Conservation (phyloP, 164 flowering plant species). For the Aristolochia contorta region DNA sequence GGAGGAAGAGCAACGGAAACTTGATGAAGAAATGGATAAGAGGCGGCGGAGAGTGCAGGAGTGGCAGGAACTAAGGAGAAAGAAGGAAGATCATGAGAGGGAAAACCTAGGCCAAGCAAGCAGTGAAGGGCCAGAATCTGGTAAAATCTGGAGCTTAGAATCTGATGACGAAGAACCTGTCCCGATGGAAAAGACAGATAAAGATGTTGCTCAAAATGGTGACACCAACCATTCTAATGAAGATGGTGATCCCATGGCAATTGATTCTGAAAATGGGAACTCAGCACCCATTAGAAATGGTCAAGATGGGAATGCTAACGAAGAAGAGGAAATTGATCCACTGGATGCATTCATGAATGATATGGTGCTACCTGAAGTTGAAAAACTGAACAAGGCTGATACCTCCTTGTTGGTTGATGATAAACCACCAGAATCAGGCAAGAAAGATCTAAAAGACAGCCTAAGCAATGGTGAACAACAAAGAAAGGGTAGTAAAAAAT, state of each 20-base stretch:
- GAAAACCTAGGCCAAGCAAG: slow-evolving; percentile 44
- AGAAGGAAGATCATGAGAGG: slow-evolving; percentile 74
- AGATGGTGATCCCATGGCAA: slow-evolving; percentile 33
- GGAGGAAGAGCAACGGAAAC: slow-evolving; percentile 67
- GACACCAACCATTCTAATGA: slow-evolving; percentile 20
- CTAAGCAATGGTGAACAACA: slow-evolving; percentile 26
- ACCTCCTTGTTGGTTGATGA: slow-evolving; percentile 18
- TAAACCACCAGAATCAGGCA: slow-evolving; percentile 16
- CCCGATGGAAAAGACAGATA: slow-evolving; percentile 23
- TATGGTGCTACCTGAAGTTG: slow-evolving; percentile 91
- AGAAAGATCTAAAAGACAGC: slow-evolving; percentile 23
- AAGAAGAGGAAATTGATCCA: slow-evolving; percentile 87
- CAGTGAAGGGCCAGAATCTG: slow-evolving; percentile 45
- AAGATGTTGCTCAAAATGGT: slow-evolving; percentile 40
- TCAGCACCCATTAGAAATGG: slow-evolving; percentile 13
- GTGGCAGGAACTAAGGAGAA: slow-evolving; percentile 86
- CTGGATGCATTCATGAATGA: slow-evolving; percentile 95
- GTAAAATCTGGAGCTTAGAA: slow-evolving; percentile 89
- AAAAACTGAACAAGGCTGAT: slow-evolving; percentile 36
- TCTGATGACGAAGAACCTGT: slow-evolving; percentile 80
- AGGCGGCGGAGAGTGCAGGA: slow-evolving; percentile 95
- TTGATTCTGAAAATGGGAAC: slow-evolving; percentile 33
- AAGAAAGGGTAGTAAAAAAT: slow-evolving; percentile 32
- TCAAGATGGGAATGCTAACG: slow-evolving; percentile 23
- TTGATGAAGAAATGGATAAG: slow-evolving; percentile 95